These are phyloP conservation scores for Capsicum pubescens DNA, from an alignment of 257 asterid species.

Conservation along the genomic window DNA sequence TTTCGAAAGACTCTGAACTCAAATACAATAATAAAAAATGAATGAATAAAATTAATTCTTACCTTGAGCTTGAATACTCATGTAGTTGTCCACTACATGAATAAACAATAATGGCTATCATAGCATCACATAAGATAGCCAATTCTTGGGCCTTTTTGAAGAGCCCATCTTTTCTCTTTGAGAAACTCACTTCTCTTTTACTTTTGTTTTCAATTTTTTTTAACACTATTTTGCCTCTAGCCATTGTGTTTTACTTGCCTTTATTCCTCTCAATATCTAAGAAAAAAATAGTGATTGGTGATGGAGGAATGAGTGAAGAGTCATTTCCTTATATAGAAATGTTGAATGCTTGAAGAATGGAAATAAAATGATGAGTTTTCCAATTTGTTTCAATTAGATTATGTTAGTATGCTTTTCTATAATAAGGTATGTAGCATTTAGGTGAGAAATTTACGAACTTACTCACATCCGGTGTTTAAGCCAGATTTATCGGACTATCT, in stretches of 20 bases:
- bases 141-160: slow-evolving; percentile 79
- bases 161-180: slow-evolving; percentile 78
- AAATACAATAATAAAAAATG: too few species aligned
- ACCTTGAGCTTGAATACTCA: slow-evolving; percentile 75
- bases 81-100: slow-evolving; percentile 75
- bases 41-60: neutral
- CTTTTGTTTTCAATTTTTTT: slow-evolving; percentile 72
- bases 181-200: slow-evolving; percentile 79
- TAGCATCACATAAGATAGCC: slow-evolving; percentile 78
- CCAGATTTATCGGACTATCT: too few species aligned
- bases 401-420: slow-evolving; percentile 29
- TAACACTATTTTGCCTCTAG: slow-evolving; percentile 73
- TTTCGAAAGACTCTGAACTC: too few species aligned
- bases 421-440: slow-evolving; percentile 17
- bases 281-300: too few species aligned
- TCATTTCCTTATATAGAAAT: neutral
- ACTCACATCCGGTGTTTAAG: too few species aligned
- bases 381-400: slow-evolving; percentile 31
- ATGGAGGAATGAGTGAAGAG: neutral
- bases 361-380: slow-evolving; percentile 43
- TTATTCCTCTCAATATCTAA: neutral
- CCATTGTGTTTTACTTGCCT: slow-evolving; percentile 43
- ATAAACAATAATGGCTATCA: slow-evolving; percentile 70
- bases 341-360: slow-evolving; percentile 30
- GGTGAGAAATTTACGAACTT: neutral